Evolutionary conservation across 2,329 filamentous ascomycete species (phyloP).

Genomic region (Emmonsiellopsis sp.): DNA sequence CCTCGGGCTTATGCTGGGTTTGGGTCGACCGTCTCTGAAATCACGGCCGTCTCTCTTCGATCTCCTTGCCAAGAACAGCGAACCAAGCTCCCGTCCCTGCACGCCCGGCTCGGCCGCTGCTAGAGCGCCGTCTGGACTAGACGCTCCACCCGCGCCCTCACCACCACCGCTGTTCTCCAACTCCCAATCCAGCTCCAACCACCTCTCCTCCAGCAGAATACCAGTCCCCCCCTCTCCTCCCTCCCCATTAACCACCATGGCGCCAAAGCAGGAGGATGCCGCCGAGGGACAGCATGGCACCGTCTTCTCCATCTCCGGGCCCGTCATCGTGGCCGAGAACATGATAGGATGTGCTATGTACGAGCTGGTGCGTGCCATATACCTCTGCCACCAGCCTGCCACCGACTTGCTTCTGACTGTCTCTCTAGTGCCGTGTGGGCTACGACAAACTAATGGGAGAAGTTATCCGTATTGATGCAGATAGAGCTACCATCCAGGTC

Average conservation of each 20-base stretch:
- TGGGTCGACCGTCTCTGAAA: slow-evolving; percentile 48
- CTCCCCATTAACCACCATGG: slow-evolving; percentile 28
- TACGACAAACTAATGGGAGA: slow-evolving; percentile 88
- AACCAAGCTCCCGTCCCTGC: slow-evolving; percentile 23
- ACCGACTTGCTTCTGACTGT: not conserved
- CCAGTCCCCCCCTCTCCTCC: slow-evolving; percentile 16
- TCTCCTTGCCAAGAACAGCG: slow-evolving; percentile 44
- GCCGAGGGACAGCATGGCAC: slow-evolving; percentile 51
- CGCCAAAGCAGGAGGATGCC: slow-evolving; percentile 35
- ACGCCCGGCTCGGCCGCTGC: not conserved
- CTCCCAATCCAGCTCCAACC: slow-evolving; percentile 25
- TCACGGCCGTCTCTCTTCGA: slow-evolving; percentile 54
- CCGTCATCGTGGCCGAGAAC: slow-evolving; percentile 93
- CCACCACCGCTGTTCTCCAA: slow-evolving; percentile 25
- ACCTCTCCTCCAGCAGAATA: slow-evolving; percentile 15
- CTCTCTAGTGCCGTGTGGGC: slow-evolving; percentile 70
- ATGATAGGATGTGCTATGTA: slow-evolving; percentile 99
- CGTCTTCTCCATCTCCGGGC: slow-evolving; percentile 67
- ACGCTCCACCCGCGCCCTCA: slow-evolving; percentile 22
- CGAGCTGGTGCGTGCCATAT: slow-evolving; percentile 62
- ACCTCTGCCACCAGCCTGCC: slow-evolving; percentile 1
- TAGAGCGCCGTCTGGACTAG: not conserved
- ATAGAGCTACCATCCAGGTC: slow-evolving; percentile 95
- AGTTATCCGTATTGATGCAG: slow-evolving; percentile 92
- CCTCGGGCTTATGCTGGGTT: slow-evolving; percentile 43